phyloP scores from a whole-genome alignment of 2,329 filamentous ascomycete genomes.

The Exophiala viscosa region DNA sequence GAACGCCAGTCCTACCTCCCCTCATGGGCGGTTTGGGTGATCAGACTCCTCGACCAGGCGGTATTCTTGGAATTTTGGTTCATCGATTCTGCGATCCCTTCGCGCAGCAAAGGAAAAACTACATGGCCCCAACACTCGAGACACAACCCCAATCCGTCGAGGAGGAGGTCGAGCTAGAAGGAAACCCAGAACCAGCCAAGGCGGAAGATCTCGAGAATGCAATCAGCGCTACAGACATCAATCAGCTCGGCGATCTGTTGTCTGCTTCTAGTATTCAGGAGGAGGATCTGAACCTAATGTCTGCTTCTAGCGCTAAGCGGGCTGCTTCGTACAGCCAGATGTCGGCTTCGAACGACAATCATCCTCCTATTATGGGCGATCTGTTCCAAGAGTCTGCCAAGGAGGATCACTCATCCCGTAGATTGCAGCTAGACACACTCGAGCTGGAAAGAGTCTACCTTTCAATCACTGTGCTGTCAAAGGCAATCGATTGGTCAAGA shows the following conservation, averaged over 20 bases:
- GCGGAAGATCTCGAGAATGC: conserved; percentile 7
- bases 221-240: conserved; percentile 16
- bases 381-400: conserved; percentile 14
- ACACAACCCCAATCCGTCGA: not conserved
- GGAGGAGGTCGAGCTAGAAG: not conserved
- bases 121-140: not conserved
- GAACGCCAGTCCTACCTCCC: conserved; percentile 18
- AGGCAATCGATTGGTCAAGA: conserved; percentile 70
- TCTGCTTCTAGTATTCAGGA: conserved; percentile 24
- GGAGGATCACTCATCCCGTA: conserved; percentile 45
- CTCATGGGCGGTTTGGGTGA: conserved; percentile 43
- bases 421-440: conserved; percentile 65
- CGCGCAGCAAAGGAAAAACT: conserved; percentile 10
- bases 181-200: conserved; percentile 2
- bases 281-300: conserved; percentile 9
- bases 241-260: conserved; percentile 22
- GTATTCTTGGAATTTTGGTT: conserved; percentile 65
- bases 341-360: not conserved
- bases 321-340: not conserved
- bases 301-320: conserved; percentile 8
- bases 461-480: conserved; percentile 67
- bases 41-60: conserved; percentile 54
- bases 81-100: conserved; percentile 60
- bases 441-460: conserved; percentile 72
- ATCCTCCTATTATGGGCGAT: conserved; percentile 3